Conservation (phyloP, 768 basidiomycete species). For the Pisolithus orientalis region DNA sequence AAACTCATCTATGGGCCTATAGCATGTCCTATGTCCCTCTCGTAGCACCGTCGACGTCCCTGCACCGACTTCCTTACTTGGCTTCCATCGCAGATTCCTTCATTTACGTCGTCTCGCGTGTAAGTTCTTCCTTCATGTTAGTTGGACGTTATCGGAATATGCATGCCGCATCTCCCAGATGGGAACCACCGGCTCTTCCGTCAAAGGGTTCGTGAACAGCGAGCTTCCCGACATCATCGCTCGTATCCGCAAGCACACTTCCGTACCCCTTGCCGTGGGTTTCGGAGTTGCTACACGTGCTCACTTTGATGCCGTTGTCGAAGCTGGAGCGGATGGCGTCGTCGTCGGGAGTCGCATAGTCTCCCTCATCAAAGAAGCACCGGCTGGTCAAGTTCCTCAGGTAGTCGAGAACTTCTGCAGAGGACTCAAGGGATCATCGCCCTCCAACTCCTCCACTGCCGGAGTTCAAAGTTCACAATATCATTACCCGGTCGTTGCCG, state of each 20-base stretch:
- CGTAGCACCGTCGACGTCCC: constrained; percentile 89
- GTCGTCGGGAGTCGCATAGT: constrained; percentile 90
- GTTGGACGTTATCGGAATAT: too few relatives aligned
- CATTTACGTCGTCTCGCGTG: constrained; percentile 88
- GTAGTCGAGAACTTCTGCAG: constrained; percentile 70
- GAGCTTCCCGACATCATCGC: constrained; percentile 79
- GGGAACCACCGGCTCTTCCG: constrained; percentile 96
- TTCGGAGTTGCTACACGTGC: constrained; percentile 90
- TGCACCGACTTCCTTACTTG: constrained; percentile 84
- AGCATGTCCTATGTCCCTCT: constrained; percentile 94
- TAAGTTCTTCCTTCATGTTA: constrained; percentile 22
- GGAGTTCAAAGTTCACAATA: background rate
- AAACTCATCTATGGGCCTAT: background rate
- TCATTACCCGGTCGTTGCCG: constrained; percentile 4
- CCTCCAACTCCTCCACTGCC: constrained; percentile 1
- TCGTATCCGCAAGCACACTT: constrained; percentile 72
- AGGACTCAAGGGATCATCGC: constrained; percentile 43
- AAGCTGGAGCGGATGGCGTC: constrained; percentile 88
- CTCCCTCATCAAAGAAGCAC: constrained; percentile 64
- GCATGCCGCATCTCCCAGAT: constrained; percentile 47
- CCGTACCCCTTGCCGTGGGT: constrained; percentile 87
- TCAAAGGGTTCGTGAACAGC: constrained; percentile 59
- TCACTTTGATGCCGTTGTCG: constrained; percentile 81
- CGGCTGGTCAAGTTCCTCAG: constrained; percentile 39
- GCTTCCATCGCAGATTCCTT: constrained; percentile 93